Evolutionary conservation across 768 basidiomycete genomes (phyloP).

Genomic region (Podaxis sp.): DNA sequence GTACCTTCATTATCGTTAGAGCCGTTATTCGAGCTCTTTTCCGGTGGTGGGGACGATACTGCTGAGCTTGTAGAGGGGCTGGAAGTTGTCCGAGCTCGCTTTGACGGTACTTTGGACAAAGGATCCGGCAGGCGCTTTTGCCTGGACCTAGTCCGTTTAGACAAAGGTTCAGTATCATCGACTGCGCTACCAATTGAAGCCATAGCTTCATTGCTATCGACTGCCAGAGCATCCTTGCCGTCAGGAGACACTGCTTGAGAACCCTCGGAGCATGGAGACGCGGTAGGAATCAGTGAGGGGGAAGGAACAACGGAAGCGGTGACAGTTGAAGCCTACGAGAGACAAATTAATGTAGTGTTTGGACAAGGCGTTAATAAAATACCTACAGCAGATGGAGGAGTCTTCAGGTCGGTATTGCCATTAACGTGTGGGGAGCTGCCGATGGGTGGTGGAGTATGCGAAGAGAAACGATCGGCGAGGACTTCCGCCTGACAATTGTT

Average conservation of each 20-base stretch:
- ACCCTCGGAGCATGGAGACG: background rate
- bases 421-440: background rate
- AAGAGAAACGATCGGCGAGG: background rate
- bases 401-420: background rate
- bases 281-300: background rate
- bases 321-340: background rate
- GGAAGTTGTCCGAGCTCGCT: background rate
- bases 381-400: background rate
- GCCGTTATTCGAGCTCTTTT: background rate
- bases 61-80: background rate
- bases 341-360: background rate
- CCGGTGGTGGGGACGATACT: background rate
- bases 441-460: background rate
- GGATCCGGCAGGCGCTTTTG: background rate
- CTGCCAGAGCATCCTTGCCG: background rate
- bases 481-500: background rate
- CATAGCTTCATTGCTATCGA: background rate
- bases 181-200: constrained; percentile 11
- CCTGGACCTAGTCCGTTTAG: constrained; percentile 6
- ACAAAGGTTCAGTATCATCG: constrained; percentile 6
- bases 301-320: background rate
- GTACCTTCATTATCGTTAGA: background rate
- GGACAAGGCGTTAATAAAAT: background rate
- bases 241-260: background rate
- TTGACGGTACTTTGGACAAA: background rate